phyloP scores from a whole-genome alignment of 2,329 filamentous ascomycete species.

The Sarocladiaceae sp. region DNA sequence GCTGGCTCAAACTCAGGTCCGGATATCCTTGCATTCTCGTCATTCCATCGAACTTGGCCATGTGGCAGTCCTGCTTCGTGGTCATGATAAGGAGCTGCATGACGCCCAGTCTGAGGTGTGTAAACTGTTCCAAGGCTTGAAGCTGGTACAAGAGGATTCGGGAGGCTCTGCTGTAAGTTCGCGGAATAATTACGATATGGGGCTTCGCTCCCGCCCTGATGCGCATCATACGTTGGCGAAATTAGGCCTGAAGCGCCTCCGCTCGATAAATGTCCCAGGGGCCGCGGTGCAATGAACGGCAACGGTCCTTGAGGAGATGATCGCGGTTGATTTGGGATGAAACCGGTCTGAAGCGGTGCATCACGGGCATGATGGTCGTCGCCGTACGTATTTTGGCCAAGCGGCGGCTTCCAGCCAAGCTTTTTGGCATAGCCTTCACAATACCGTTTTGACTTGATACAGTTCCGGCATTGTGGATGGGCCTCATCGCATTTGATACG shows the following conservation, averaged over 20 bases:
- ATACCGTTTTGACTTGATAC: slow-evolving; percentile 77
- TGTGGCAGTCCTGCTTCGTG: not conserved
- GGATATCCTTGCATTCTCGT: not conserved
- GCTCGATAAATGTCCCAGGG: slow-evolving; percentile 18
- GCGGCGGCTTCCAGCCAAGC: slow-evolving; percentile 73
- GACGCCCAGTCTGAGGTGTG: not conserved
- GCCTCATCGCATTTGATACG: slow-evolving; percentile 97
- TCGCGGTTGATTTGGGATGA: slow-evolving; percentile 29
- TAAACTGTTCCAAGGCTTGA: not conserved
- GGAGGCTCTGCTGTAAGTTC: not conserved
- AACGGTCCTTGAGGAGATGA: slow-evolving; percentile 32
- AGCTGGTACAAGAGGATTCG: not conserved
- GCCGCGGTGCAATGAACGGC: slow-evolving; percentile 48
- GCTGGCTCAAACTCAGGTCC: not conserved
- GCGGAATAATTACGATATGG: not conserved
- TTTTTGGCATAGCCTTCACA: slow-evolving; percentile 83
- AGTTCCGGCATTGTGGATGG: slow-evolving; percentile 76
- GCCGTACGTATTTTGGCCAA: slow-evolving; percentile 27
- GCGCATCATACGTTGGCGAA: not conserved
- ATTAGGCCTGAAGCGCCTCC: not conserved
- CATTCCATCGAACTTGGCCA: not conserved
- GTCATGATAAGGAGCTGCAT: not conserved
- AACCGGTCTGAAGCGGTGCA: slow-evolving; percentile 20
- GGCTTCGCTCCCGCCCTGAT: not conserved
- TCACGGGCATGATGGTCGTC: slow-evolving; percentile 13